Percentiles rank a stretch among this genome's conserved stretches.
Evolutionary conservation across 177 flowering plant genomes (phyloP).

Genomic region (Tripterygium wilfordii): DNA sequence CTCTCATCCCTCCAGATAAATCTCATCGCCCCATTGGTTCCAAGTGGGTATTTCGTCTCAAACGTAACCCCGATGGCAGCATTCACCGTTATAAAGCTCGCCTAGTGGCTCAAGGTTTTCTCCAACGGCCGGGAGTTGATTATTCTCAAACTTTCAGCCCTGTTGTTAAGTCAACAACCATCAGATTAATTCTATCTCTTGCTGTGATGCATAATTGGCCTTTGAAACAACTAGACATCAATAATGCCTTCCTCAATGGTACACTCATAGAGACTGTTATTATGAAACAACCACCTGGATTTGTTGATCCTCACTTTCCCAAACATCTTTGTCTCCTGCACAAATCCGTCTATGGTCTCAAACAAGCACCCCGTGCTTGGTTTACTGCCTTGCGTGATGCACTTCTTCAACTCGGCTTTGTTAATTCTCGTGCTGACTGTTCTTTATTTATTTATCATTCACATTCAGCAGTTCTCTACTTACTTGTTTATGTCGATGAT

Average conservation of each 20-base stretch:
- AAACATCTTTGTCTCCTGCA: neutral
- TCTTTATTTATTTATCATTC: neutral
- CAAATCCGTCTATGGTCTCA: constrained; percentile 4
- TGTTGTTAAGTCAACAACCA: neutral
- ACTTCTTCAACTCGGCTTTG: neutral
- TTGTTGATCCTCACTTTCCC: neutral
- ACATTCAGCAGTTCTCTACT: too few species aligned
- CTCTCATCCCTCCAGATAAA: too few species aligned
- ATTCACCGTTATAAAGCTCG: too few species aligned
- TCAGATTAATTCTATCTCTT: neutral
- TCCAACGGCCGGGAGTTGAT: too few species aligned
- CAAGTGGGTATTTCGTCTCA: too few species aligned
- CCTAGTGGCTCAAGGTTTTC: too few species aligned
- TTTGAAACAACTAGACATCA: neutral
- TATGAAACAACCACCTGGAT: neutral
- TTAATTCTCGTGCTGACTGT: neutral
- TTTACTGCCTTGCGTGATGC: neutral
- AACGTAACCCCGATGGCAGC: too few species aligned
- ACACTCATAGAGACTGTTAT: neutral
- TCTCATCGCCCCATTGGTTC: too few species aligned
- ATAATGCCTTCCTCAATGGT: neutral
- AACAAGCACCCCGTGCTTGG: constrained; percentile 10
- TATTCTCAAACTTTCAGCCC: too few species aligned
- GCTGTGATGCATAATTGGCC: neutral
- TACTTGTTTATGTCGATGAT: constrained; percentile 10